Evolutionary conservation across 2,329 filamentous ascomycete genomes (phyloP), one percentile per base, ranked within the genome.

Genomic region (Didymella arachidicola): DNA sequence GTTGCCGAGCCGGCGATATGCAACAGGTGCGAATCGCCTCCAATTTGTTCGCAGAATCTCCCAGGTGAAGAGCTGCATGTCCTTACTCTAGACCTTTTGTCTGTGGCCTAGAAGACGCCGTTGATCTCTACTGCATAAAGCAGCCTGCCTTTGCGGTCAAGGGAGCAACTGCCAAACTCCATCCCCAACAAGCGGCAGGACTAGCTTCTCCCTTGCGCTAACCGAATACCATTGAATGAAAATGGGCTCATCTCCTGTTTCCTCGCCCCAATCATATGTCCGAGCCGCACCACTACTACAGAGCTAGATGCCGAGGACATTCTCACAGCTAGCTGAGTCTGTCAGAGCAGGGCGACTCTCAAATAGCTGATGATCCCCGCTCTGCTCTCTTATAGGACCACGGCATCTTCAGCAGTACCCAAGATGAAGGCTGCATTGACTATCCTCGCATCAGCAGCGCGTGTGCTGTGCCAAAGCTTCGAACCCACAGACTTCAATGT

Each of bases 401-500:
- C 7, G n/a, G 14, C 26, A n/a, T 32, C 14, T 10, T 29, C 39
- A 44, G n/a, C 27, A 16, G 16, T 18, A 14, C 16, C 11, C 39
- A 45, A 19, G 14, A 53, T 53, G 51, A 47, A 22, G 29, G 26
- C n/a, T 7, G 4, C 51, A 39, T 16, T 46, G 8, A 10, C 34
- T 0, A 42, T 36, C 14, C 44, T 54, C 11, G 44, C 38, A 7
- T n/a, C 42, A 7, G 48, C 44, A 18, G 36, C n/a, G 6, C n/a
- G 19, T 22, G 52, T n/a, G n/a, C 14, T 57, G 2, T 50, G 41
- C 18, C 32, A 46, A 5, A 42, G 29, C 11, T 63, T 65, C 18
- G 65, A 67, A 53, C 62, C 66, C 1, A 14, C 36, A 4, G 45
- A 62, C 29, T 67, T 69, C 53, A 62, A 68, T 34, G 41, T 63